phyloP scores from a whole-genome alignment of 805 yeast genomes.

The Saccharomyces kudriavzevii region DNA sequence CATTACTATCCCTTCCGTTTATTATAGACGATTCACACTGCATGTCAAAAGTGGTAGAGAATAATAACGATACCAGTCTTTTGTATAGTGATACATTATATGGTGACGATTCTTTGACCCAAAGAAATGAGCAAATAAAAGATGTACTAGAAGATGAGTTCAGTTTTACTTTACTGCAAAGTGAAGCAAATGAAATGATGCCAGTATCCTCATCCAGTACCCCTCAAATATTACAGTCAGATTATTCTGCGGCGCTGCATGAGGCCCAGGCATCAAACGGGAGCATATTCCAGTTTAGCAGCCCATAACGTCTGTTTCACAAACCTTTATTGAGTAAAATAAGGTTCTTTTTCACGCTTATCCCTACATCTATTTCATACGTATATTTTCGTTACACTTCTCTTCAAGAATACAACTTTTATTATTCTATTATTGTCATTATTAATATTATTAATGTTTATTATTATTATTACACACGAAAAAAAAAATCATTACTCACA shows the following conservation, averaged over 20 bases:
- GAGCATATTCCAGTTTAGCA: background rate
- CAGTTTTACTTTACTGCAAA: background rate
- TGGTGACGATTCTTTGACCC: background rate
- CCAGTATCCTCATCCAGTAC: background rate
- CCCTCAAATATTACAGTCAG: background rate
- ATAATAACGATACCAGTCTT: background rate
- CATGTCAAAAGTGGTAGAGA: background rate
- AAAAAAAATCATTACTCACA: background rate
- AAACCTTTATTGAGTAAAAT: background rate
- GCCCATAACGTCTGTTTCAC: background rate
- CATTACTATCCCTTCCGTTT: slow-evolving; percentile 3
- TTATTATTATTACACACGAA: background rate
- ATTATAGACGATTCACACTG: background rate
- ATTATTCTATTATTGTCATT: slow-evolving; percentile 1
- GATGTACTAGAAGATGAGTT: background rate
- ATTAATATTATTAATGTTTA: background rate
- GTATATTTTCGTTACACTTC: background rate
- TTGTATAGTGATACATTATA: background rate
- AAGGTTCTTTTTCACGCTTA: background rate
- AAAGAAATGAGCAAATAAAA: background rate
- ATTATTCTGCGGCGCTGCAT: background rate
- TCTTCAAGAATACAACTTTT: slow-evolving; percentile 10
- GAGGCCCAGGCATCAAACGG: background rate
- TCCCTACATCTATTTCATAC: background rate
- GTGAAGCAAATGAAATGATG: background rate